Base-by-base conservation (phyloP, 106 monocot species). In the Dactylorhiza incarnata region DNA sequence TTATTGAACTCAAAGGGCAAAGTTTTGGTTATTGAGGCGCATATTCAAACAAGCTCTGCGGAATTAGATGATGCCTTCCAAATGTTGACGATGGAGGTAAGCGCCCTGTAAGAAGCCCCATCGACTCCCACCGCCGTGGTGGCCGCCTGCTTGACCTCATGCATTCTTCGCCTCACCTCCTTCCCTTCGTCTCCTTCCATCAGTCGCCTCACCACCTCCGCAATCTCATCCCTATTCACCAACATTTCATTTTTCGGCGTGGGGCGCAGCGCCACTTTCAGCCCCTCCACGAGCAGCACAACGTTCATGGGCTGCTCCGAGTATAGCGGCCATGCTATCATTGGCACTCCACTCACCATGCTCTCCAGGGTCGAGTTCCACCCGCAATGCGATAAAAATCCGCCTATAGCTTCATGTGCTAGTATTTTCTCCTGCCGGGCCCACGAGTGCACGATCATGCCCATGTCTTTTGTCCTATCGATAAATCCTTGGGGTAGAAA, bases 311-410 rank as follows among this genome's bases (percentile, higher is more conserved):
- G 49, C 81, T 87, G 83, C 81, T 87, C 87, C 6, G 81, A 83
- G 46, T 77, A 83, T 3, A 87, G 71, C 46, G 87, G 87, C 87
- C 83, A 87, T 10, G 66, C 83, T 49, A 87, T 77, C 87, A 87
- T 75, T 0, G 87, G 80, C 77, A 87, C 78, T 4, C 82, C 85
- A 8, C 72, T 9, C 43, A 67, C 76, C 20, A 82, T 10, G 55
- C 82, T 5, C 65, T 68, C 82, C 77, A 78, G 0, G 78, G 74
- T 12, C 67, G 6, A n/a, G n/a, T n/a, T n/a, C n/a, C n/a, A n/a
- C n/a, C n/a, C n/a, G n/a, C n/a, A n/a, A n/a, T n/a, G n/a, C n/a
- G n/a, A n/a, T n/a, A n/a, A n/a, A n/a, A n/a, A n/a, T n/a, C n/a
- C n/a, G n/a, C n/a, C n/a, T n/a, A n/a, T n/a, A n/a, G n/a, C n/a